Conservation (phyloP, 2,329 filamentous ascomycete species). For the Colletotrichum truncatum region DNA sequence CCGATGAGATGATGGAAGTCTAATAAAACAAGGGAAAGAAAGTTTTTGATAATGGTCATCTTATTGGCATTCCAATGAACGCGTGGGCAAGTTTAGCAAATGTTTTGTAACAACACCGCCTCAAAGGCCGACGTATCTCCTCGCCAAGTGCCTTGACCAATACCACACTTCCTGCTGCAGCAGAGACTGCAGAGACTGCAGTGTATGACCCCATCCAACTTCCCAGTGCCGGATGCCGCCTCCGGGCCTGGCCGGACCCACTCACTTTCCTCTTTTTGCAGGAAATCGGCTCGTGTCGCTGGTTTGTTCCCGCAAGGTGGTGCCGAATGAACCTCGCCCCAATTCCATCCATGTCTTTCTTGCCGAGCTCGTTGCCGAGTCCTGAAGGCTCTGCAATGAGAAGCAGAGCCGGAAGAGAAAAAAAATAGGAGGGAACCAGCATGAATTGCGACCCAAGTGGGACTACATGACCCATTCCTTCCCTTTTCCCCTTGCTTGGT, state of each 20-base stretch:
- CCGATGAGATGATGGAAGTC: constrained; percentile 22
- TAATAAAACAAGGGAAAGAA: constrained; percentile 10
- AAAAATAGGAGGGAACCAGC: background rate
- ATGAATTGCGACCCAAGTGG: constrained; percentile 25
- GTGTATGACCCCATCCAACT: background rate
- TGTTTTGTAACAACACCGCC: constrained; percentile 19
- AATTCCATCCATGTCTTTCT: background rate
- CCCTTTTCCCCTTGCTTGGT: constrained; percentile 10
- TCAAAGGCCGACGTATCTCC: background rate
- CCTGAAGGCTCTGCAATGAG: background rate
- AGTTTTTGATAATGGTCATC: background rate
- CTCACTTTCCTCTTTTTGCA: background rate
- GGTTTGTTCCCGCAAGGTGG: constrained; percentile 3
- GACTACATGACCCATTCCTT: constrained; percentile 15
- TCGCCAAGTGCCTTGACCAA: background rate
- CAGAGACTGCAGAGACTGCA: background rate
- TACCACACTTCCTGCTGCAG: background rate
- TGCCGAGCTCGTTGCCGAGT: constrained; percentile 17
- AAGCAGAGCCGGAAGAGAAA: background rate
- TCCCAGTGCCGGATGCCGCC: constrained; percentile 13
- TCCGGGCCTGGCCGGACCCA: constrained; percentile 15
- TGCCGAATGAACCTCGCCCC: background rate
- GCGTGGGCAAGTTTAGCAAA: background rate
- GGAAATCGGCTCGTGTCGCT: constrained; percentile 11
- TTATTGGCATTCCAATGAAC: background rate